A percentile compares a stretch with the other conserved stretches of the same genome.
phyloP scores from a whole-genome alignment of 2,329 filamentous ascomycete species.

The Penicillium verrucosum region DNA sequence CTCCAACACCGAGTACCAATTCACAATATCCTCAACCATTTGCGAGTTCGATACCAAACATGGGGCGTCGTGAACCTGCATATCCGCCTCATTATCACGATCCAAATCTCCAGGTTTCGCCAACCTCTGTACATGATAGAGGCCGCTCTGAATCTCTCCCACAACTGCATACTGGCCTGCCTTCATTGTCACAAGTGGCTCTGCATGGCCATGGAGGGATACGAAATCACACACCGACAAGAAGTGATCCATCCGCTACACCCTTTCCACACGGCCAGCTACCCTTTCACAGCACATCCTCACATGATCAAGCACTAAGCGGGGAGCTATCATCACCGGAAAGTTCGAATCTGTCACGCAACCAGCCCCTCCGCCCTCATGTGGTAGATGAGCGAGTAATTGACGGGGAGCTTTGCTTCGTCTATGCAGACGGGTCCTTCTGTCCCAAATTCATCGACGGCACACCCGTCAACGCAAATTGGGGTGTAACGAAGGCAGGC shows the following conservation, averaged over 20 bases:
- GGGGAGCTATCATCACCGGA: slow-evolving; percentile 17
- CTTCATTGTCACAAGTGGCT: slow-evolving; percentile 32
- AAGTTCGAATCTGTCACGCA: slow-evolving; percentile 12
- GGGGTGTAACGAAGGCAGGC: slow-evolving; percentile 91
- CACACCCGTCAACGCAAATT: slow-evolving; percentile 81
- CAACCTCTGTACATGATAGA: slow-evolving; percentile 17
- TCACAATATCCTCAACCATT: slow-evolving; percentile 30
- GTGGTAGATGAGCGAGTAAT: slow-evolving; percentile 49
- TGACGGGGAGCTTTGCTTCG: slow-evolving; percentile 74
- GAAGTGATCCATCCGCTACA: slow-evolving; percentile 19
- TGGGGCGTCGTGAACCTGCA: slow-evolving; percentile 17
- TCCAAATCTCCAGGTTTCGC: slow-evolving; percentile 11
- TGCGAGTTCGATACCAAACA: slow-evolving; percentile 15
- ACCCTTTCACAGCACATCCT: slow-evolving; percentile 14
- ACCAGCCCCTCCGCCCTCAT: slow-evolving; percentile 27
- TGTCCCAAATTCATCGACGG: slow-evolving; percentile 83
- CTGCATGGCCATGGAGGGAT: slow-evolving; percentile 23
- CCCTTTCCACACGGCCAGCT: slow-evolving; percentile 20
- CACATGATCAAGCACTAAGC: slow-evolving; percentile 14
- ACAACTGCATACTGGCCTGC: slow-evolving; percentile 25
- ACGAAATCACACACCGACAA: slow-evolving; percentile 18
- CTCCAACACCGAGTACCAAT: slow-evolving; percentile 29
- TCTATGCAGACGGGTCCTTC: slow-evolving; percentile 80
- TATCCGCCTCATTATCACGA: slow-evolving; percentile 25
- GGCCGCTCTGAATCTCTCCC: slow-evolving; percentile 19